Evolutionary conservation across 805 yeast species (phyloP).

Genomic region (Cyberlindnera meyerae): DNA sequence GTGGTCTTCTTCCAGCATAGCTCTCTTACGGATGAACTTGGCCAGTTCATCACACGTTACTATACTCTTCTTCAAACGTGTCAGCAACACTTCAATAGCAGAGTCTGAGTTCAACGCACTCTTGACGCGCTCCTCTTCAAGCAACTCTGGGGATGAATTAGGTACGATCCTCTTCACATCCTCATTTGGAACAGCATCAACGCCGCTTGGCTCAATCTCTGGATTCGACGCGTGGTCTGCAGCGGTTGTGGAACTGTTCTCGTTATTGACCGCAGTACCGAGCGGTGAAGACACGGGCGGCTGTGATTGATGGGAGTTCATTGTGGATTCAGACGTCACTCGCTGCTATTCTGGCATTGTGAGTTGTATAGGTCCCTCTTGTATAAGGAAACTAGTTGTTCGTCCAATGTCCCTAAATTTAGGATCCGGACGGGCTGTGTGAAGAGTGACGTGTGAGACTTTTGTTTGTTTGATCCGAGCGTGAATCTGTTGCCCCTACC

Average conservation of each 20-base stretch:
- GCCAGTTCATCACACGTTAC: slow-evolving; percentile 82
- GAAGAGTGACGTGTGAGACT: too few species aligned
- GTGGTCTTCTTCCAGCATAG: slow-evolving; percentile 73
- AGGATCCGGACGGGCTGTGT: slow-evolving; percentile 2
- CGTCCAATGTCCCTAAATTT: too few species aligned
- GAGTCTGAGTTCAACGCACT: slow-evolving; percentile 61
- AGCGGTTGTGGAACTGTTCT: too few species aligned
- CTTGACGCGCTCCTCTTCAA: slow-evolving; percentile 47
- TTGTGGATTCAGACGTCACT: too few species aligned
- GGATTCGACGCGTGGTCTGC: too few species aligned
- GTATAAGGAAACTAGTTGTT: too few species aligned
- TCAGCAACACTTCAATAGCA: slow-evolving; percentile 67
- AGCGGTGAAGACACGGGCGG: too few species aligned
- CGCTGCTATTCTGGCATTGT: too few species aligned
- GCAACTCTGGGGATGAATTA: slow-evolving; percentile 30
- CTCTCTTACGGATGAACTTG: slow-evolving; percentile 72
- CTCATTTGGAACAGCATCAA: not conserved
- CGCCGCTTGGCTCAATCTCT: slow-evolving; percentile 1
- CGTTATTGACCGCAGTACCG: too few species aligned
- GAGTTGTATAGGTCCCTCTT: too few species aligned
- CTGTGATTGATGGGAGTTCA: too few species aligned
- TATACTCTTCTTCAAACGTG: slow-evolving; percentile 73
- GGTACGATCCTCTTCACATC: slow-evolving; percentile 18
- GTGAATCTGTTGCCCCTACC: not conserved
- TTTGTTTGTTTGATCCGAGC: slow-evolving; percentile 7